Base-by-base conservation (phyloP, 202 grass and related monocot genomes). In the Bolboschoenoplectus hybrid region DNA sequence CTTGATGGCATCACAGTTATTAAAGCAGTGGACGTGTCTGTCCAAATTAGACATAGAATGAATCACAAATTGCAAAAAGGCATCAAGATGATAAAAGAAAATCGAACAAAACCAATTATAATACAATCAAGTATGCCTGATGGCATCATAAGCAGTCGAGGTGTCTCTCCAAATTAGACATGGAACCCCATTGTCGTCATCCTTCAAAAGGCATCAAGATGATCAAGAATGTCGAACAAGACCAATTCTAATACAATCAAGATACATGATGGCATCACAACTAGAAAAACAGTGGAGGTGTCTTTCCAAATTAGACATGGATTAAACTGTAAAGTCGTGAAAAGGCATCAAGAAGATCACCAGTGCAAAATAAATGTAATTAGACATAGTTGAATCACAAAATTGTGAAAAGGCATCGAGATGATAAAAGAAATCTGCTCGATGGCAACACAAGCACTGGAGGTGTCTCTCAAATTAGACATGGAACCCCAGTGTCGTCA, bases 341-440 rank as follows among this genome's bases (percentile, higher is more conserved):
- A 5, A 70, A 70, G 46, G 53, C 10, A 79, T 13, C 9, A 80
- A n/a, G 75, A 80, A 3, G 38, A 80, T 38, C 34, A 80, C 38
- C 64, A 67, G 14, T 5, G 3, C 7, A 20, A 20, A 20, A 46
- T 46, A 9, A 10, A 9, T 10, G 16, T n/a, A n/a, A 71, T 71
- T 46, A 71, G 45, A 26, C 26, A 26, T 26, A 26, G 26, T 26
- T n/a, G 2, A 45, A 17, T 14, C 14, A 40, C 9, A 74, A 74
- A 74, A 26, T 61, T 61, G 8, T 51, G 47, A 26, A 34, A 39
- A 79, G 8, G 1, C 34, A 43, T n/a, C 34, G 63, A 81, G 36
- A 63, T 41, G 57, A 81, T n/a, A 16, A 63, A 60, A 26, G 26
- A 26, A 45, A 70, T n/a, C n/a, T 70, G 16, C 16, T 1, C 9